phyloP scores from a whole-genome alignment of 2,329 filamentous ascomycete genomes.

The Elsinoe ampelina region DNA sequence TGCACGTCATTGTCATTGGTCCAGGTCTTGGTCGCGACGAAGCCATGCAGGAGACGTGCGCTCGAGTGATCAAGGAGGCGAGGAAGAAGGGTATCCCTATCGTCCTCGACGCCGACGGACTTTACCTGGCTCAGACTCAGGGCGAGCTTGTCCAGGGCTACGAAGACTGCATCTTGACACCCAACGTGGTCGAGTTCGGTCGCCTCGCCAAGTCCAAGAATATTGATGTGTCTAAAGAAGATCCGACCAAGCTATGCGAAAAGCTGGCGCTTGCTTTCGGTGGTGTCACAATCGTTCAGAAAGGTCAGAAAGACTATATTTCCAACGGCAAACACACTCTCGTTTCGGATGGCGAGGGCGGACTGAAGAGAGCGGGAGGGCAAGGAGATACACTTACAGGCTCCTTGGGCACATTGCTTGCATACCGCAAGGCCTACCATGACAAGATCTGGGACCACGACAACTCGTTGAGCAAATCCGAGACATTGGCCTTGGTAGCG shows the following conservation, averaged over 20 bases:
- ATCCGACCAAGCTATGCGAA: conserved; percentile 50
- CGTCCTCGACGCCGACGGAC: conserved; percentile 84
- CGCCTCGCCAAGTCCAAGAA: conserved; percentile 67
- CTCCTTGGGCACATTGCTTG: conserved; percentile 76
- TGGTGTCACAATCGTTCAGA: conserved; percentile 85
- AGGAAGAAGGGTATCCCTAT: conserved; percentile 63
- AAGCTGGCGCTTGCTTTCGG: conserved; percentile 68
- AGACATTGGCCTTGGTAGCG: conserved; percentile 63
- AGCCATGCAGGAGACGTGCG: conserved; percentile 81
- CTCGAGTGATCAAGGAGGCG: conserved; percentile 68
- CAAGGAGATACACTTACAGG: conserved; percentile 58
- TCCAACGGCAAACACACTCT: conserved; percentile 70
- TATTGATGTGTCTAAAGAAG: conserved; percentile 48
- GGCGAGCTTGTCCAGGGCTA: conserved; percentile 75
- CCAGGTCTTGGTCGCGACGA: conserved; percentile 84
- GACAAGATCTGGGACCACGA: conserved; percentile 66
- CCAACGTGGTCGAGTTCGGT: conserved; percentile 88
- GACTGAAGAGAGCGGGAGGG: conserved; percentile 59
- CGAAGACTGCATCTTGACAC: conserved; percentile 76
- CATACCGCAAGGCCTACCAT: conserved; percentile 79
- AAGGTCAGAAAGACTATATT: conserved; percentile 74
- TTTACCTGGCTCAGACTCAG: conserved; percentile 65
- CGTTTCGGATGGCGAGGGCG: conserved; percentile 67
- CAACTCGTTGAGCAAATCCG: conserved; percentile 45
- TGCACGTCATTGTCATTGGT: conserved; percentile 88